Percentiles rank a stretch among this genome's conserved stretches.
Conservation (phyloP, 106 monocot species). For the Acanthochlamys bracteata region DNA sequence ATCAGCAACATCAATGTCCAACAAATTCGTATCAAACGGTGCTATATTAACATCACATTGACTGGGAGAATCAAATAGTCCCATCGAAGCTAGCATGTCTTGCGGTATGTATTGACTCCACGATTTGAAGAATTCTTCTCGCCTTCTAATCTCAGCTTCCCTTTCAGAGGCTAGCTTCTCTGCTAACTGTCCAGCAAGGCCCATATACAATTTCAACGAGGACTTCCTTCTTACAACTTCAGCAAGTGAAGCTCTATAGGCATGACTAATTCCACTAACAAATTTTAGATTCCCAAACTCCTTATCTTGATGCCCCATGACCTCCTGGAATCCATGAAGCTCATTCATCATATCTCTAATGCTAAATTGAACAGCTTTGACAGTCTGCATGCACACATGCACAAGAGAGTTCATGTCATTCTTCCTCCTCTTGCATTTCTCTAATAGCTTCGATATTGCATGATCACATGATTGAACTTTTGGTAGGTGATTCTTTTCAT, state of each 20-base stretch:
- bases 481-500: constrained; percentile 75
- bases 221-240: constrained; percentile 77
- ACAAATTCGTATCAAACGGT: constrained; percentile 72
- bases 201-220: constrained; percentile 82
- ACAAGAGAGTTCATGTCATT: constrained; percentile 71
- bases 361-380: constrained; percentile 49
- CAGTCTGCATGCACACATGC: constrained; percentile 79
- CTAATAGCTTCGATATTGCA: constrained; percentile 42
- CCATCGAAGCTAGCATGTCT: constrained; percentile 71
- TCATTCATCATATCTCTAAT: constrained; percentile 68
- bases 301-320: constrained; percentile 77
- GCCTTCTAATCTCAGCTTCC: constrained; percentile 60
- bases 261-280: constrained; percentile 62
- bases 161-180: constrained; percentile 83
- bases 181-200: constrained; percentile 77
- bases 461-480: constrained; percentile 57
- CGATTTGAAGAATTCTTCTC: constrained; percentile 61
- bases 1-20: constrained; percentile 78
- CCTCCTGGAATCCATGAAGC: constrained; percentile 89
- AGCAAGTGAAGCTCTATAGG: constrained; percentile 84
- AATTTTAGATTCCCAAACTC: constrained; percentile 63
- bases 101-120: constrained; percentile 67
- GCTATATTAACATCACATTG: constrained; percentile 73
- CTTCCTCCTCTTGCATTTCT: constrained; percentile 54
- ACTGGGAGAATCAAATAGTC: constrained; percentile 83